Percentiles rank a stretch among this genome's conserved stretches.
Evolutionary conservation across 2,329 filamentous ascomycete genomes (phyloP).

Genomic region (Exserohilum turcica): DNA sequence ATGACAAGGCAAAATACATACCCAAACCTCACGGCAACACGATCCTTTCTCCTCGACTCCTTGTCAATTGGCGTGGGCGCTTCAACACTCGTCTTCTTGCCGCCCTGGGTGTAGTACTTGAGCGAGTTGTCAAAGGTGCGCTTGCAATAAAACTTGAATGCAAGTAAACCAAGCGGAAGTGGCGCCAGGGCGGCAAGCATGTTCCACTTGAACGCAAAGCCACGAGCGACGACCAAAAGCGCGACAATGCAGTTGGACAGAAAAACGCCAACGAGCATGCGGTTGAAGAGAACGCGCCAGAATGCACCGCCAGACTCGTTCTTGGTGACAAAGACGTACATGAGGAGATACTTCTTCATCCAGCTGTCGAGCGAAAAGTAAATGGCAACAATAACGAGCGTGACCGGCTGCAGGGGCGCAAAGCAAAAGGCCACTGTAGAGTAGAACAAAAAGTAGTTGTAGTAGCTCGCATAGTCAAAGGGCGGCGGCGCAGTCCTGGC

Average conservation of each 20-base stretch:
- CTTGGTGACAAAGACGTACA: conserved; percentile 96
- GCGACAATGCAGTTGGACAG: conserved; percentile 80
- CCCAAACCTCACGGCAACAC: conserved; percentile 75
- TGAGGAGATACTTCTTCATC: conserved; percentile 91
- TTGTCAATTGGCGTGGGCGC: conserved; percentile 48
- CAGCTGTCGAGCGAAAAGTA: conserved; percentile 89
- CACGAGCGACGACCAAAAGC: conserved; percentile 73
- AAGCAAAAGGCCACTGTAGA: conserved; percentile 87
- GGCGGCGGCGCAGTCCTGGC: conserved; percentile 88
- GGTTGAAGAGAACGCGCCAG: conserved; percentile 91
- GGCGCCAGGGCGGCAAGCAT: conserved; percentile 75
- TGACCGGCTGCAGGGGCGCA: conserved; percentile 81
- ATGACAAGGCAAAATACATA: not conserved
- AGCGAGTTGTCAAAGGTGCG: conserved; percentile 77
- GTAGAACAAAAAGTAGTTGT: conserved; percentile 98
- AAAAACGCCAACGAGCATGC: conserved; percentile 81
- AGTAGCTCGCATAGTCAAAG: conserved; percentile 96
- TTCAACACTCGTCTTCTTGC: conserved; percentile 58
- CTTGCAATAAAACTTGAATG: conserved; percentile 86
- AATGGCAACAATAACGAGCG: conserved; percentile 81
- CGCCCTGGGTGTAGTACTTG: conserved; percentile 76
- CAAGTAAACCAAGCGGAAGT: conserved; percentile 75
- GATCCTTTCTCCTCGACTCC: conserved; percentile 61
- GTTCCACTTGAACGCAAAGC: conserved; percentile 46
- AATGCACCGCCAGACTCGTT: conserved; percentile 92